phyloP scores from a whole-genome alignment of 306 rosid species.

The Carpinus viminea region DNA sequence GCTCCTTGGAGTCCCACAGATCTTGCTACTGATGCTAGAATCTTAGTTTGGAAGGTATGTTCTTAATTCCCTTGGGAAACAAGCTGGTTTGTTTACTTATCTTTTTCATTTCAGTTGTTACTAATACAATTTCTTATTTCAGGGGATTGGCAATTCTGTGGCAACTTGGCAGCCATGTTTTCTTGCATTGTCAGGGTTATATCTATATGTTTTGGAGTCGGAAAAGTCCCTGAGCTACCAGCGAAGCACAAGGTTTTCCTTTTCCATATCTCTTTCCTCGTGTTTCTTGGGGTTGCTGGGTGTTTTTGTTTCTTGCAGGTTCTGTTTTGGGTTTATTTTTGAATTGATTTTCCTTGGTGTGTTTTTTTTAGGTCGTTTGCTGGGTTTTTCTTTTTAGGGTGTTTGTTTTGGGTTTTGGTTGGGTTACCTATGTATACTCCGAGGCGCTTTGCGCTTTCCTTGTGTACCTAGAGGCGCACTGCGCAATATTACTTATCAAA shows the following conservation, averaged over 20 bases:
- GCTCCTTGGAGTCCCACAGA: conserved; percentile 72
- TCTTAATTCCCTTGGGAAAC: conserved; percentile 11
- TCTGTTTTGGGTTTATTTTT: no score
- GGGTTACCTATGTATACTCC: no score
- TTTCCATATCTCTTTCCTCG: conserved; percentile 15
- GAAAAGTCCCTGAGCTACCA: conserved; percentile 73
- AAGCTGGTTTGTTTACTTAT: background rate
- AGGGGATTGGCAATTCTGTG: conserved; percentile 97
- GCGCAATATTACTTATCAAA: no score
- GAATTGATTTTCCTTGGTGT: no score
- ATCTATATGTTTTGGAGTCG: conserved; percentile 74
- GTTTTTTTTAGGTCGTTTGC: no score
- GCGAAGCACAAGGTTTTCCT: conserved; percentile 70
- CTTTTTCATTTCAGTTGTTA: conserved; percentile 14
- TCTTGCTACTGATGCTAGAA: conserved; percentile 74
- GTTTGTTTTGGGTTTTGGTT: no score
- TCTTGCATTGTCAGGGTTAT: conserved; percentile 72
- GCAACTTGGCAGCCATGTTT: conserved; percentile 94
- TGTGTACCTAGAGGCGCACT: no score
- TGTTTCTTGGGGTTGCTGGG: background rate
- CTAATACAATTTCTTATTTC: conserved; percentile 26
- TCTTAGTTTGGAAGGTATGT: conserved; percentile 87
- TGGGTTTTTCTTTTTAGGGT: no score
- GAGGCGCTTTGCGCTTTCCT: no score
- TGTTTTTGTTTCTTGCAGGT: no score